Conservation (phyloP, 106 monocot species). For the Apostasia ramifera region DNA sequence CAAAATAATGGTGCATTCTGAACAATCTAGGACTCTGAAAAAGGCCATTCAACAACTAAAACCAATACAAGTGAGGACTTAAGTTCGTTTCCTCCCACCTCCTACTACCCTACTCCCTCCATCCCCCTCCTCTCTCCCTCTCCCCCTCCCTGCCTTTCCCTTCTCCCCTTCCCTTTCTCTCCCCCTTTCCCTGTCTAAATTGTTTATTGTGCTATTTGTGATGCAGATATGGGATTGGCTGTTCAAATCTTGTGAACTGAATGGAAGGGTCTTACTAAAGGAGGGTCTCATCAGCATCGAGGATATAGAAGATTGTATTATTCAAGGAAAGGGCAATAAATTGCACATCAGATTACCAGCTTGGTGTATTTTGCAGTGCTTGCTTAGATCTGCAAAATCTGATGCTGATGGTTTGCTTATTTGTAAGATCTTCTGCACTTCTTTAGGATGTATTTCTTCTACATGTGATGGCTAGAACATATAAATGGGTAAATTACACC, state of each 20-base stretch:
- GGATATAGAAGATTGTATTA: conserved; percentile 67
- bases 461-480: too few relatives aligned
- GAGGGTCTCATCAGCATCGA: conserved; percentile 53
- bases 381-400: conserved; percentile 58
- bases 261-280: conserved; percentile 59
- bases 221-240: conserved; percentile 93
- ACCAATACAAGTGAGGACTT: conserved; percentile 57
- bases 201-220: not conserved
- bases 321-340: conserved; percentile 62
- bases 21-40: conserved; percentile 44
- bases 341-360: conserved; percentile 61
- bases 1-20: conserved; percentile 23
- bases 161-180: not conserved
- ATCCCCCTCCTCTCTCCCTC: not conserved
- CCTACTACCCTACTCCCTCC: not conserved
- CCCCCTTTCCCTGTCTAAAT: too few relatives aligned
- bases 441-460: not conserved
- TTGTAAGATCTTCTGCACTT: conserved; percentile 23
- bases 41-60: conserved; percentile 48
- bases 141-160: not conserved
- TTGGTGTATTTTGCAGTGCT: conserved; percentile 81
- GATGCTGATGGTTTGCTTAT: conserved; percentile 61
- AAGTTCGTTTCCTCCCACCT: too few relatives aligned
- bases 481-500: too few relatives aligned
- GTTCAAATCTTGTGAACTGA: conserved; percentile 83